These are phyloP conservation scores for Eutrema heterophyllum DNA, from an alignment of 345 rosid species.

Conservation along the genomic window DNA sequence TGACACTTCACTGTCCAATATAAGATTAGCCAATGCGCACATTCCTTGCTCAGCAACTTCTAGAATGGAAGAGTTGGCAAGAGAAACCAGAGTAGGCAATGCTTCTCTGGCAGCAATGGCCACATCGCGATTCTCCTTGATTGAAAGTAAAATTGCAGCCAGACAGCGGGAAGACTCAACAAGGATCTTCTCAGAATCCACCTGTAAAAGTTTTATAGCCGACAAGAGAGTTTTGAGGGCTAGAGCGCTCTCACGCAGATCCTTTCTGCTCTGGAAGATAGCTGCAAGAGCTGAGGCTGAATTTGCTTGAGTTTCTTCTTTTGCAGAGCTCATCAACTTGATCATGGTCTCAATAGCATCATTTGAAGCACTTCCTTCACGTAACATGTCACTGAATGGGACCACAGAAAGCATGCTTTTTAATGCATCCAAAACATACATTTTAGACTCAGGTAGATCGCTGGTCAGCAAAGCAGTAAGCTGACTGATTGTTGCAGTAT, in stretches of 20 bases:
- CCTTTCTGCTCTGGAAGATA: slow-evolving; percentile 73
- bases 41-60: slow-evolving; percentile 95
- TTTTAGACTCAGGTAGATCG: slow-evolving; percentile 94
- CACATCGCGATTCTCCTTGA: slow-evolving; percentile 88
- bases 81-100: slow-evolving; percentile 56
- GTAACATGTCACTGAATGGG: slow-evolving; percentile 64
- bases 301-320: slow-evolving; percentile 95
- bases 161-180: slow-evolving; percentile 73
- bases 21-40: slow-evolving; percentile 93
- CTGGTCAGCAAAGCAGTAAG: slow-evolving; percentile 94
- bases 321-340: slow-evolving; percentile 73
- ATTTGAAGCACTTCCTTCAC: slow-evolving; percentile 98
- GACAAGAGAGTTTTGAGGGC: slow-evolving; percentile 75
- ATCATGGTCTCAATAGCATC: slow-evolving; percentile 98
- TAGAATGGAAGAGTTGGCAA: slow-evolving; percentile 69
- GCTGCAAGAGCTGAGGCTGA: slow-evolving; percentile 95
- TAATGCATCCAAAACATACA: slow-evolving; percentile 89
- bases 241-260: slow-evolving; percentile 85
- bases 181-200: slow-evolving; percentile 76
- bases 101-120: slow-evolving; percentile 84
- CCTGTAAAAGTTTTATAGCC: slow-evolving; percentile 66
- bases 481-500: slow-evolving; percentile 95
- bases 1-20: slow-evolving; percentile 77
- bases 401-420: slow-evolving; percentile 95
- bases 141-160: slow-evolving; percentile 86